Evolutionary conservation across 1,284 basidiomycete species (phyloP), one percentile per base, ranked within the genome.

Genomic region (Anthracocystis setariae): DNA sequence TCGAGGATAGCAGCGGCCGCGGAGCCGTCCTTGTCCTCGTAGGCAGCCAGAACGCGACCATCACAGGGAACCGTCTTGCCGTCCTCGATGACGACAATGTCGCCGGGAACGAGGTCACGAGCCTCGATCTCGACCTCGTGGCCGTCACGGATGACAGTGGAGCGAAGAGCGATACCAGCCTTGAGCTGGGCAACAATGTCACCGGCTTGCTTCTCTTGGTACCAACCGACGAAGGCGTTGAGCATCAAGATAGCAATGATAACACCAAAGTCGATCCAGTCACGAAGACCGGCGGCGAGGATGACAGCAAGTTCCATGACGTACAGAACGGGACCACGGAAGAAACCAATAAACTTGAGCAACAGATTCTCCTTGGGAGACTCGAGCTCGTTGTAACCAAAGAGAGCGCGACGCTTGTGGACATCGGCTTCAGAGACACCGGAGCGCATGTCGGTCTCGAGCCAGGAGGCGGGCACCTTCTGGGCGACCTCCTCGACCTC

Each of bases 171-270:
- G 62, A 88, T 87, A 69, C 86, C 87, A 35, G 86, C 86, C 81
- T 87, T 87, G 70, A 88, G 86, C 76, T 87, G 84, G 43, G 85
- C 85, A 62, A 86, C 86, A 74, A 86, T 86, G 77, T 86, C 86
- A 54, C 85, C 85, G 37, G 85, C 83, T 83, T 83, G 80, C 84
- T 87, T 87, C 75, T 87, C 87, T 76, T 88, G 74, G 78, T 87
- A 87, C 87, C 87, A 87, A 52, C 87, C 87, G 68, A 87, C 87
- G 56, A 85, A 84, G 43, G 87, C 86, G 83, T 87, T 87, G 67
- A 85, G 79, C 48, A 84, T 58, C 45, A 76, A 54, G 42, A 69
- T 75, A 72, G 81, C 76, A 56, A 84, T 84, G 57, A 87, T 87
- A 47, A 87, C 86, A 81, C 87, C 87, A 74, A 87, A 86, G 78